These are phyloP conservation scores for Leccinellum albellum DNA, from an alignment of 768 basidiomycete species.

Conservation along the genomic window DNA sequence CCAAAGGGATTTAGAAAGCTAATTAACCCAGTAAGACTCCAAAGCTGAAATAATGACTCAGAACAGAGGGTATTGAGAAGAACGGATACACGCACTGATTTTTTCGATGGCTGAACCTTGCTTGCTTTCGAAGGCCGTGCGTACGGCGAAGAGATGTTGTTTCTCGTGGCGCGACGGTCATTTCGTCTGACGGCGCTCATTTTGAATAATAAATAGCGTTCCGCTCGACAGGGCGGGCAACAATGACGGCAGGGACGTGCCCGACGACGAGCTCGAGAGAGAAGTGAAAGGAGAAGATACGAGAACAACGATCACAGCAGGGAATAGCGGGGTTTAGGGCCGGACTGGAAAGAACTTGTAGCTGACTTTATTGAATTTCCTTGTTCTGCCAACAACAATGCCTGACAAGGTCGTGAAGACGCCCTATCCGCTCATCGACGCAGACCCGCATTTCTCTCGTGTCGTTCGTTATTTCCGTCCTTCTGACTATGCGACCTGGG, in stretches of 20 bases:
- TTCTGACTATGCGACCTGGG: conserved; percentile 86
- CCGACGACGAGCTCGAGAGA: conserved; percentile 9
- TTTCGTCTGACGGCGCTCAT: conserved; percentile 59
- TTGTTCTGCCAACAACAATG: conserved; percentile 21
- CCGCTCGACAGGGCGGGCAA: conserved; percentile 4
- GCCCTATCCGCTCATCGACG: conserved; percentile 88
- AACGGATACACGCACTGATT: conserved; percentile 40
- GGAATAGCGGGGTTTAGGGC: conserved; percentile 29
- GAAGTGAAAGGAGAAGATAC: conserved; percentile 19
- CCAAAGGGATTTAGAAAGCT: conserved; percentile 49
- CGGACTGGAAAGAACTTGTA: conserved; percentile 19
- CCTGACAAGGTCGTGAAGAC: conserved; percentile 51
- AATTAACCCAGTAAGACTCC: conserved; percentile 51
- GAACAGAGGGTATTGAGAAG: not conserved
- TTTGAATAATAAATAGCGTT: conserved; percentile 12
- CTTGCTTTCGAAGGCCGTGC: conserved; percentile 34
- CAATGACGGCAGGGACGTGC: not conserved
- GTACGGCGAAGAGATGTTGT: conserved; percentile 53
- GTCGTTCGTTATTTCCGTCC: conserved; percentile 87
- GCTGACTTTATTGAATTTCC: not conserved
- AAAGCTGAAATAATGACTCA: conserved; percentile 32
- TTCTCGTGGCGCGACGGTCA: conserved; percentile 38
- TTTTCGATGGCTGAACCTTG: conserved; percentile 33
- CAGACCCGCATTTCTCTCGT: conserved; percentile 83
- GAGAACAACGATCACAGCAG: conserved; percentile 21